Percentiles rank a stretch among this genome's conserved stretches.
Evolutionary conservation across 768 basidiomycete genomes (phyloP).

Genomic region (Gymnopilus junonius): DNA sequence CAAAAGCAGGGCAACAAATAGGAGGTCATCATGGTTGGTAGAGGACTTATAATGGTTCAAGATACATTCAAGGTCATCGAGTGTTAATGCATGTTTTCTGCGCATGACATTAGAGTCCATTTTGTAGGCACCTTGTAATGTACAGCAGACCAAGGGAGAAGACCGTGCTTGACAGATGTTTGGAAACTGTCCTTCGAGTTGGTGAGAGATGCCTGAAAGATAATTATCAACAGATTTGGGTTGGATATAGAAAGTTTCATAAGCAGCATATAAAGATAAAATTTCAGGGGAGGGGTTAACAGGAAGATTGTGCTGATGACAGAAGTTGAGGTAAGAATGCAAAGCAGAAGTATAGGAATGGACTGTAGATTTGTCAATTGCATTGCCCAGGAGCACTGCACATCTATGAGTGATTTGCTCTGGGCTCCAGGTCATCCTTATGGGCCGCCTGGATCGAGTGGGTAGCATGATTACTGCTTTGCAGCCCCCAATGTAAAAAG

Average conservation of each 20-base stretch:
- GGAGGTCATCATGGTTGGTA: not conserved
- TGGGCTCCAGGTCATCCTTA: not conserved
- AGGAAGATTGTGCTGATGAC: not conserved
- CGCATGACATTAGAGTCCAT: not conserved
- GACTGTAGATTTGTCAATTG: not conserved
- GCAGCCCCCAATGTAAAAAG: not conserved
- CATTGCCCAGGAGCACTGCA: constrained; percentile 20
- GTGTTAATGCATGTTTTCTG: constrained; percentile 13
- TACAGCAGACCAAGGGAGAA: constrained; percentile 3
- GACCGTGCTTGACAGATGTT: not conserved
- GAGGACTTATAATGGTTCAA: not conserved
- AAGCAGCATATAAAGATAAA: not conserved
- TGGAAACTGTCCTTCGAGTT: not conserved
- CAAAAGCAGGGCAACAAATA: constrained; percentile 20
- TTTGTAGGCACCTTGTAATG: not conserved
- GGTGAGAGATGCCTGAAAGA: not conserved
- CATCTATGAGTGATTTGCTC: constrained; percentile 7
- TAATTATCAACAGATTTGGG: constrained; percentile 9
- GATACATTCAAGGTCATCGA: constrained; percentile 8
- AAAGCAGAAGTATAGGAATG: not conserved
- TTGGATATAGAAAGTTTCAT: constrained; percentile 7
- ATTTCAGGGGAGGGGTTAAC: not conserved
- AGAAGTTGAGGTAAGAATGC: constrained; percentile 1
- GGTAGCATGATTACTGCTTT: not conserved
- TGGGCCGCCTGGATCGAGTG: not conserved